Conservation (phyloP, 352 stramenopile species). For the Phytophthora tubulina region DNA sequence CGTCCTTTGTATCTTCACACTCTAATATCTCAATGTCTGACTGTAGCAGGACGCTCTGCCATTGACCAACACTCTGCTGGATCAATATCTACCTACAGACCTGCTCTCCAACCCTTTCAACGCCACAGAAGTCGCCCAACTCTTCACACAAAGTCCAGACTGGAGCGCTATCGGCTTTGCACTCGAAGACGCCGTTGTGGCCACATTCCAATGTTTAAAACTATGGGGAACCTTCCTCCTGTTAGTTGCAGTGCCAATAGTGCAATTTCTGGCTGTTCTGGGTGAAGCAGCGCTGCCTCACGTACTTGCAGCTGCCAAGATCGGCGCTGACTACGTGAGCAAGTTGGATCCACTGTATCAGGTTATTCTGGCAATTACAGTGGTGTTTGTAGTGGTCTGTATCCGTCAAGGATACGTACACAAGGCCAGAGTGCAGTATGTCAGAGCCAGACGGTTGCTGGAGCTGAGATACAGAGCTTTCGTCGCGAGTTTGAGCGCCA, state of each 20-base stretch:
- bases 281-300: constrained; percentile 76
- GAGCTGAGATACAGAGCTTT: constrained; percentile 77
- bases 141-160: constrained; percentile 62
- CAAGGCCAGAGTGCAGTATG: constrained; percentile 60
- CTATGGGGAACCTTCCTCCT: constrained; percentile 69
- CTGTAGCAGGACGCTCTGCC: constrained; percentile 33
- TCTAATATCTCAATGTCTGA: background rate
- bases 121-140: constrained; percentile 43
- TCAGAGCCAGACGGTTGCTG: constrained; percentile 56
- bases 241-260: constrained; percentile 56
- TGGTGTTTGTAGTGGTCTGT: constrained; percentile 54
- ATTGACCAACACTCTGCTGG: constrained; percentile 12
- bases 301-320: constrained; percentile 49
- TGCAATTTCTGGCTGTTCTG: constrained; percentile 50
- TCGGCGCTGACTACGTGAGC: constrained; percentile 53
- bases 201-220: constrained; percentile 67
- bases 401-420: constrained; percentile 77
- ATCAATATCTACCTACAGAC: constrained; percentile 26
- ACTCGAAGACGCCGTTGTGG: constrained; percentile 61
- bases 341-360: constrained; percentile 76
- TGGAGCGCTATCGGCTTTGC: constrained; percentile 71
- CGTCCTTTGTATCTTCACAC: background rate
- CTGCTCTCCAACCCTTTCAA: constrained; percentile 29
- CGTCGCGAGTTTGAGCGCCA: constrained; percentile 71
- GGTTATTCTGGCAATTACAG: constrained; percentile 39